These are phyloP conservation scores for Stagonosporopsis chrysanthemi DNA, from an alignment of 2,329 filamentous ascomycete genomes.

Conservation along the genomic window DNA sequence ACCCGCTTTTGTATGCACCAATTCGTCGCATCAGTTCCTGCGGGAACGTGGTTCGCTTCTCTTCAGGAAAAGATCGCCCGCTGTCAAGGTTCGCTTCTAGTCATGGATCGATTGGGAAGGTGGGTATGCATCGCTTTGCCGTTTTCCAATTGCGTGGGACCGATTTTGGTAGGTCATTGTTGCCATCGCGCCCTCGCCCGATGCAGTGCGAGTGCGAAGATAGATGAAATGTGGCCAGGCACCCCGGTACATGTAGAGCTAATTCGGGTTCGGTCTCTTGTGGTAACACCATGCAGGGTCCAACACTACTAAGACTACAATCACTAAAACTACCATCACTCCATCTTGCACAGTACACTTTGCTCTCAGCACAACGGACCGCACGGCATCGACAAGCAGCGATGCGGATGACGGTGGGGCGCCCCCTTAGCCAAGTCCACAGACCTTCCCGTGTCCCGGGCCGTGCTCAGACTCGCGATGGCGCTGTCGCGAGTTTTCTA, in stretches of 20 bases:
- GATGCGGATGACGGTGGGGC: constrained; percentile 13
- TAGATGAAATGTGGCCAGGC: constrained; percentile 2
- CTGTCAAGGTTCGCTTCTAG: not conserved
- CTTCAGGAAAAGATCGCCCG: not conserved
- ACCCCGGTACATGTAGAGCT: constrained; percentile 2
- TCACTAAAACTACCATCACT: not conserved
- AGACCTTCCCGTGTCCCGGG: constrained; percentile 17
- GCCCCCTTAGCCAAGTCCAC: constrained; percentile 18
- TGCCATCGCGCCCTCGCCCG: not conserved
- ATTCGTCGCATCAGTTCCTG: not conserved
- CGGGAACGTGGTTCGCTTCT: not conserved
- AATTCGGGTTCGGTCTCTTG: not conserved
- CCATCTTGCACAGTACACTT: not conserved
- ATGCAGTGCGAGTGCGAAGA: constrained; percentile 8
- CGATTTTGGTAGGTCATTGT: not conserved
- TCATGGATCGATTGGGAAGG: not conserved
- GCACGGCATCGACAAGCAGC: not conserved
- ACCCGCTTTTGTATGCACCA: not conserved
- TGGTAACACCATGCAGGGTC: constrained; percentile 14
- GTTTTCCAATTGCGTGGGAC: not conserved
- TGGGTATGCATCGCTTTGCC: not conserved
- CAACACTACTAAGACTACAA: constrained; percentile 3
- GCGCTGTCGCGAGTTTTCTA: constrained; percentile 15
- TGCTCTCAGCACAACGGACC: not conserved
- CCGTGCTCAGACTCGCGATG: constrained; percentile 16